phyloP scores from a whole-genome alignment of 1,284 basidiomycete genomes.

The Phlebopus sp. region DNA sequence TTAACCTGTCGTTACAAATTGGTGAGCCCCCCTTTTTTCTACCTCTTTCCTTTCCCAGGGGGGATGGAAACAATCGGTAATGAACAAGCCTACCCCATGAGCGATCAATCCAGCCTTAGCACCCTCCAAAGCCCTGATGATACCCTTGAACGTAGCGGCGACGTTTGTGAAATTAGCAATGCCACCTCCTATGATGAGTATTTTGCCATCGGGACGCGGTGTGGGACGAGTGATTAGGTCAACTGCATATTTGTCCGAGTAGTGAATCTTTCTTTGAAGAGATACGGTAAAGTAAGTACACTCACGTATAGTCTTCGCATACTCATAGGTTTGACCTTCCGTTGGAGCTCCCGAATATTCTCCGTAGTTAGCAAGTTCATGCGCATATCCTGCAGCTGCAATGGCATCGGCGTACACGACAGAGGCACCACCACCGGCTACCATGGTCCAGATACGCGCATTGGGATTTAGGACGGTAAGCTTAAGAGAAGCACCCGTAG shows the following conservation, averaged over 20 bases:
- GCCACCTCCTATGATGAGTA: constrained; percentile 99
- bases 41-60: not conserved
- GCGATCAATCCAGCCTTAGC: constrained; percentile 83
- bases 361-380: constrained; percentile 99
- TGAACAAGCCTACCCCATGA: constrained; percentile 43
- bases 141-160: constrained; percentile 99
- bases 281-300: constrained; percentile 15
- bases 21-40: not conserved
- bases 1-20: constrained; percentile 51
- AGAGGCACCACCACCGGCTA: constrained; percentile 85
- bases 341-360: constrained; percentile 99
- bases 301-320: constrained; percentile 95
- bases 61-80: no score
- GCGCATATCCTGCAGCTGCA: constrained; percentile 93
- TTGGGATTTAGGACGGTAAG: constrained; percentile 94
- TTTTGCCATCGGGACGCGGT: constrained; percentile 86
- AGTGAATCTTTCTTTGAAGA: not conserved
- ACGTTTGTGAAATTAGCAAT: constrained; percentile 99
- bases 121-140: constrained; percentile 95
- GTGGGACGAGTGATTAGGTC: constrained; percentile 94
- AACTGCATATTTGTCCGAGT: constrained; percentile 38
- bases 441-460: constrained; percentile 99
- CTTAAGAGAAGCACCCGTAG: constrained; percentile 97
- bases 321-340: constrained; percentile 98
- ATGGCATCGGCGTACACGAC: constrained; percentile 96